phyloP scores from a whole-genome alignment of 2,329 filamentous ascomycete genomes.

The Corinectria fuckeliana region DNA sequence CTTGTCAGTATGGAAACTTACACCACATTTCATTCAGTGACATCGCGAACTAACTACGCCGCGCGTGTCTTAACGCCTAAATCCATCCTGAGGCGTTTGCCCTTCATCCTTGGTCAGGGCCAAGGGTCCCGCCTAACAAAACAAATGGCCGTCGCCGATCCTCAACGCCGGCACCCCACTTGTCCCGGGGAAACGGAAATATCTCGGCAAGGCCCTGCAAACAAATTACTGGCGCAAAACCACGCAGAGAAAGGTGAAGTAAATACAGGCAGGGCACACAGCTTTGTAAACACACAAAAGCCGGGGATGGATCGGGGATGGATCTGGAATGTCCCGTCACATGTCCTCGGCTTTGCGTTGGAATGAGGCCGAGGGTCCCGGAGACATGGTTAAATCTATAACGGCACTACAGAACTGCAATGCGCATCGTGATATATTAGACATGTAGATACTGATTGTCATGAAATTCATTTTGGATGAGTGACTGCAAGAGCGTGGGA shows the following conservation, averaged over 20 bases:
- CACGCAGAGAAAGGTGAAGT: background rate
- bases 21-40: too few relatives aligned
- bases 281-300: too few relatives aligned
- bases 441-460: background rate
- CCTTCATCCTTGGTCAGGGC: background rate
- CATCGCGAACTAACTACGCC: too few relatives aligned
- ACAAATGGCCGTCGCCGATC: background rate
- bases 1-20: background rate
- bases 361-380: background rate
- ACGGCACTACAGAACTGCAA: too few relatives aligned
- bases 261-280: too few relatives aligned
- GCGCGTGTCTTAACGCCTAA: background rate
- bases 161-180: background rate
- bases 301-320: too few relatives aligned
- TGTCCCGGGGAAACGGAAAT: slow-evolving; percentile 35
- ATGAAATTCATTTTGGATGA: background rate
- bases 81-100: background rate
- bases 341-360: slow-evolving; percentile 2
- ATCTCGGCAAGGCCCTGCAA: slow-evolving; percentile 27
- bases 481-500: slow-evolving; percentile 18
- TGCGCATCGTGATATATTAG: background rate
- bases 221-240: slow-evolving; percentile 10
- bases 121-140: background rate
- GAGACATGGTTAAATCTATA: background rate
- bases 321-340: background rate